These are phyloP conservation scores for Sporobolomyces roseus DNA, from an alignment of 768 basidiomycete genomes.

Conservation along the genomic window DNA sequence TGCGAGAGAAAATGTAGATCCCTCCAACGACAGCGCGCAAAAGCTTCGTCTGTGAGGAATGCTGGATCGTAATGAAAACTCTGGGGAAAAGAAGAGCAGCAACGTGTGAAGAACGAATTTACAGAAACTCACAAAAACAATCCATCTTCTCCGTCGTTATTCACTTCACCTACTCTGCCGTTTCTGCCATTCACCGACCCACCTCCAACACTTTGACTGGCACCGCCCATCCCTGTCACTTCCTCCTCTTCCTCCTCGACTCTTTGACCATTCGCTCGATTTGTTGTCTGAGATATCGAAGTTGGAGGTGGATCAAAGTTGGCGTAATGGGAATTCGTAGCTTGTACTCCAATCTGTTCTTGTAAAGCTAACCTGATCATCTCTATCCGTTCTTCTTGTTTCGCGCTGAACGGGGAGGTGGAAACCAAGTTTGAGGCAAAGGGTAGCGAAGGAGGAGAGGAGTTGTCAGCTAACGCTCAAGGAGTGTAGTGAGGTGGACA, in stretches of 20 bases:
- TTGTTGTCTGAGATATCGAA: background rate
- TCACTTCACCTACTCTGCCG: background rate
- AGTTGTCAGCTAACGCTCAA: too few relatives aligned
- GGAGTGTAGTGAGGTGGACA: too few relatives aligned
- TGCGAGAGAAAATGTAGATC: too few relatives aligned
- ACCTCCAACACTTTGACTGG: background rate
- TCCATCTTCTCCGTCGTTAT: conserved; percentile 12
- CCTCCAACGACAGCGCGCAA: too few relatives aligned
- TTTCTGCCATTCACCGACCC: background rate
- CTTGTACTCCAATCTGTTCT: conserved; percentile 35
- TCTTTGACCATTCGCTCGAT: background rate
- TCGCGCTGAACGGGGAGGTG: conserved; percentile 13
- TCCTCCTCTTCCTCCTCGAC: background rate
- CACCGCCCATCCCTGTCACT: background rate
- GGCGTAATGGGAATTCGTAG: conserved; percentile 31
- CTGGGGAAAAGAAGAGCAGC: too few relatives aligned
- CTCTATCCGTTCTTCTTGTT: conserved; percentile 26
- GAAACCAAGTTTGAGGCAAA: too few relatives aligned
- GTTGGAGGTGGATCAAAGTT: too few relatives aligned
- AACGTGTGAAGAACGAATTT: too few relatives aligned
- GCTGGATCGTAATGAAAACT: too few relatives aligned
- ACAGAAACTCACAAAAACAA: conserved; percentile 20
- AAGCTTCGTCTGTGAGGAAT: too few relatives aligned
- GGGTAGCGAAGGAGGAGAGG: too few relatives aligned
- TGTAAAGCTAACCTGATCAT: conserved; percentile 35